Conservation (phyloP, 352 stramenopile genomes). For the Globisporangium echinulatum region DNA sequence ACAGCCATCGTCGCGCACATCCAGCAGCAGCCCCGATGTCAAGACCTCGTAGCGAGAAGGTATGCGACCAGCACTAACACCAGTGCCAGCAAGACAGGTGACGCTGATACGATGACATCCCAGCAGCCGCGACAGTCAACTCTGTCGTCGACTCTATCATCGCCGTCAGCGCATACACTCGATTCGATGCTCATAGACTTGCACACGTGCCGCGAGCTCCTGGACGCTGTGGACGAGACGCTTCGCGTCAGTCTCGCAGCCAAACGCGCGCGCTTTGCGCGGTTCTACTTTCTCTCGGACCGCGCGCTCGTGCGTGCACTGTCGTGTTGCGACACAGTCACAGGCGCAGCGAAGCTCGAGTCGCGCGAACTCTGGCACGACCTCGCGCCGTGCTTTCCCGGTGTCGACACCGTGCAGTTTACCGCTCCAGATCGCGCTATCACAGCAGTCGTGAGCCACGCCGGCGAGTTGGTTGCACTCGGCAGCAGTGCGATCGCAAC, state of each 20-base stretch:
- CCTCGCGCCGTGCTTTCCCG: constrained; percentile 54
- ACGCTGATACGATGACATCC: not conserved
- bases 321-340: constrained; percentile 13
- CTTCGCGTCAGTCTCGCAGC: constrained; percentile 41
- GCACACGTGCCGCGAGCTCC: constrained; percentile 23
- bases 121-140: not conserved
- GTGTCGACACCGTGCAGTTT: constrained; percentile 33
- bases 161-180: not conserved
- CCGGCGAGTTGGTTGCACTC: constrained; percentile 51
- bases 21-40: constrained; percentile 24
- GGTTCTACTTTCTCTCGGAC: constrained; percentile 69
- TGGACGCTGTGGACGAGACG: constrained; percentile 37
- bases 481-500: constrained; percentile 43
- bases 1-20: constrained; percentile 20
- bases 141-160: not conserved
- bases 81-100: not conserved
- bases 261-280: constrained; percentile 47
- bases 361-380: constrained; percentile 33
- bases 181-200: constrained; percentile 28
- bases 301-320: constrained; percentile 44
- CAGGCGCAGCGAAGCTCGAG: constrained; percentile 1
- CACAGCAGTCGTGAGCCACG: constrained; percentile 39
- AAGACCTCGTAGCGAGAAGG: constrained; percentile 18
- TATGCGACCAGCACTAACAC: too few species aligned
- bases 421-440: constrained; percentile 45